Evolutionary conservation across 2,329 filamentous ascomycete genomes (phyloP), one percentile per base, ranked within the genome.

Genomic region (Aspergillus chevalieri): DNA sequence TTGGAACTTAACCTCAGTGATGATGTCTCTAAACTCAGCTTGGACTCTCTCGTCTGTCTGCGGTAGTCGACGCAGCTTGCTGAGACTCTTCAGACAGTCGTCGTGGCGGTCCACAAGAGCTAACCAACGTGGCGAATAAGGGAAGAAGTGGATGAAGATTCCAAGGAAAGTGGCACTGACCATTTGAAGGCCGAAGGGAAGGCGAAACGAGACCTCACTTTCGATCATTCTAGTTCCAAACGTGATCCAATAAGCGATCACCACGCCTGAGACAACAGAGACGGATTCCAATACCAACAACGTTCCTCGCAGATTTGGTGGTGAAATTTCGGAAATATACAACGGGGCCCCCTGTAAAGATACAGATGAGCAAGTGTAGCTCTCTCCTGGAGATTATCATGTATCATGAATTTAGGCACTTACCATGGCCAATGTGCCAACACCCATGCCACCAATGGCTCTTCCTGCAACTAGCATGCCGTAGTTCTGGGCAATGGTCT

Each of bases 121-220:
- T 4, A 80, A 69, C 70, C 77, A 80, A 12, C 78, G 71, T 1
- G 78, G 78, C 1, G 77, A 79, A 52, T 71, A 79, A 0, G 79
- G 79, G 47, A 79, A 66, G 56, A 76, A 74, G 33, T 63, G 52
- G 15, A 69, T 65, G 4, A 59, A 63, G 1, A 19, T 34, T 6
- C 60, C 57, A 1, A 65, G 50, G 2, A 65, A 43, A 10, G 65
- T 59, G 42, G 43, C 69, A 64, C 24, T 74, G 58, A 50, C 68
- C 51, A 74, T 72, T 48, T 78, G 76, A 4, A 78, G 61, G 3
- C 70, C 63, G 49, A 77, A 77, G 0, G 76, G 76, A 0, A 79
- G 63, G 6, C 74, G 66, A 57, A 71, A 78, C 3, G 75, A 62
- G 60, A 66, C 68, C 54, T 75, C 68, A 51, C 67, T 39, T 19